Evolutionary conservation across 495 filamentous ascomycete species (phyloP), one percentile per base, ranked within the genome.

Genomic region (Tuber melanosporum): DNA sequence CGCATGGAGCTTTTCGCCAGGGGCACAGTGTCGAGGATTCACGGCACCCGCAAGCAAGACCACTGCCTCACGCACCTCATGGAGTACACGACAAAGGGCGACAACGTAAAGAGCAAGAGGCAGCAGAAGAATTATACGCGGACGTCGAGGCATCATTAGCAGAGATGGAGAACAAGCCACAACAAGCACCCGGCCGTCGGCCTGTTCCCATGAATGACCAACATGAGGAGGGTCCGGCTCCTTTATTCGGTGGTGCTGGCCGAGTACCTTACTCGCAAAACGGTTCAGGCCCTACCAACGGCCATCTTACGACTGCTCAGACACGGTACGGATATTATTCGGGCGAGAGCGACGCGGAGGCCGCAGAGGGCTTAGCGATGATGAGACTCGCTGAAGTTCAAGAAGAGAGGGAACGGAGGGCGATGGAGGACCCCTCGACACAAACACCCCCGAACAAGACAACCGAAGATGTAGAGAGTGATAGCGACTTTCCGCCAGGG

Each of bases 341-440:
- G 19, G 78, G 95, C 77, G 92, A 93, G 43, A 97, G 94, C 81
- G 95, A 99, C 78, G 90, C 93, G 0, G 95, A 99, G 84, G 95
- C 93, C 42, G 92, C 92, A 36, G 93, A 92, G 42, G 95, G 95
- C 1, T 85, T 96, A 26, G 89, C 91, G 78, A 94, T 94, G 81
- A 88, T 99, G 88, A 91, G 89, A 47, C 89, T 93, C 84, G 95
- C 97, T 73, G 90, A 94, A 84, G 90, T 97, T 82, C 94, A 97
- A 70, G 82, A 78, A 36, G 81, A 79, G 45, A 78, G 74, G n/a
- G 73, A 78, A 39, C 74, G 70, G 36, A 70, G 76, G 71, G 72
- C 43, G 36, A 77, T 71, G 70, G 82, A 76, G 79, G 3, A 76
- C 73, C 75, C 66, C 26, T 77, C 70, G 80, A 71, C 66, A 71